A percentile compares a stretch with the other conserved stretches of the same genome.
phyloP scores from a whole-genome alignment of 78 protist species.

The Cyanophora paradoxa region DNA sequence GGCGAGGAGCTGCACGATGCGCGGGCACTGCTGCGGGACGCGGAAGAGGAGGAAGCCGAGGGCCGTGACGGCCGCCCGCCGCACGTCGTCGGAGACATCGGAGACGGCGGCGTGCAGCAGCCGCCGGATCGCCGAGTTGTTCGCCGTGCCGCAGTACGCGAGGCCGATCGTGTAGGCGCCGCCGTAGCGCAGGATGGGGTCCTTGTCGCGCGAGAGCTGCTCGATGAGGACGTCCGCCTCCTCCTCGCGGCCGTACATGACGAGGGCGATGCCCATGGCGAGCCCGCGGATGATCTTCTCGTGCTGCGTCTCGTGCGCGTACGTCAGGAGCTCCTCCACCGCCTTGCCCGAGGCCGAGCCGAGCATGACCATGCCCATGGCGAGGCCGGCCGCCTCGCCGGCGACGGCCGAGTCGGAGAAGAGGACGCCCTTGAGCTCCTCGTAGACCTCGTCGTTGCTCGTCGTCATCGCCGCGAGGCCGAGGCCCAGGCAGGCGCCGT shows the following conservation, averaged over 20 bases:
- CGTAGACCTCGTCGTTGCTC: slow-evolving; percentile 59
- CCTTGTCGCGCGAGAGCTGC: slow-evolving; percentile 63
- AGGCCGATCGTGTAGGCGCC: slow-evolving; percentile 84
- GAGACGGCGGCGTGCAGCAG: slow-evolving; percentile 93
- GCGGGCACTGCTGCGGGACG: slow-evolving; percentile 80
- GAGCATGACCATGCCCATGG: slow-evolving; percentile 90
- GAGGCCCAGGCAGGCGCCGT: slow-evolving; percentile 95
- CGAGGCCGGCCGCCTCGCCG: slow-evolving; percentile 95
- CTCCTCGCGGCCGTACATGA: slow-evolving; percentile 82
- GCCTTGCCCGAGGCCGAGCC: slow-evolving; percentile 72
- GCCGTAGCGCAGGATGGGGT: slow-evolving; percentile 77
- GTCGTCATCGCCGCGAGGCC: slow-evolving; percentile 90
- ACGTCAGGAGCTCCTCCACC: slow-evolving; percentile 75
- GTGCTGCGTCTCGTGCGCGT: slow-evolving; percentile 95
- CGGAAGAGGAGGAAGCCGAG: slow-evolving; percentile 87
- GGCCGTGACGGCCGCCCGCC: slow-evolving; percentile 93
- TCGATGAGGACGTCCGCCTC: slow-evolving; percentile 61
- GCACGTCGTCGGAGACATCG: slow-evolving; percentile 95
- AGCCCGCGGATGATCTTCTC: slow-evolving; percentile 93
- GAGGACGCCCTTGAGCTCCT: slow-evolving; percentile 53
- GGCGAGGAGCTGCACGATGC: slow-evolving; percentile 68
- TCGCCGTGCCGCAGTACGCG: slow-evolving; percentile 89
- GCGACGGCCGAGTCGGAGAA: slow-evolving; percentile 79
- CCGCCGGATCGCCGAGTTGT: slow-evolving; percentile 74
- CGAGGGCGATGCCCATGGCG: slow-evolving; percentile 79